These are phyloP conservation scores for Penicillium sp. DNA, from an alignment of 2,329 filamentous ascomycete genomes.

Conservation along the genomic window DNA sequence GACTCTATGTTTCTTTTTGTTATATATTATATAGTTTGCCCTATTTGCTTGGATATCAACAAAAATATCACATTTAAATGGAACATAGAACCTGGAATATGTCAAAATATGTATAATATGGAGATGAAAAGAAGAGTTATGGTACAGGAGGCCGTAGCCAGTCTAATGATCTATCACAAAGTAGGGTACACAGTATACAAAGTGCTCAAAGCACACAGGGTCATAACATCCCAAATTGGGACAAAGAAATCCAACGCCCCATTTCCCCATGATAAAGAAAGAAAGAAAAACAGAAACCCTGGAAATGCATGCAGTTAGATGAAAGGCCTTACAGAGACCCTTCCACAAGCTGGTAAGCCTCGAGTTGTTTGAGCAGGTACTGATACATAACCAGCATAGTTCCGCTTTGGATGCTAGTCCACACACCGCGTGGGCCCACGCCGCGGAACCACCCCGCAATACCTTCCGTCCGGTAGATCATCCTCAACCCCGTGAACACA, in stretches of 20 bases:
- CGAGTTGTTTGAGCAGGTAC: slow-evolving; percentile 74
- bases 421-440: slow-evolving; percentile 86
- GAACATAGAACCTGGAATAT: not conserved
- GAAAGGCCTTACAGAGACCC: slow-evolving; percentile 21
- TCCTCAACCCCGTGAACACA: slow-evolving; percentile 73
- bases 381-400: slow-evolving; percentile 98
- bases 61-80: not conserved
- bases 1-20: not conserved
- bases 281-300: slow-evolving; percentile 10
- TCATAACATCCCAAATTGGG: slow-evolving; percentile 10
- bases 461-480: slow-evolving; percentile 90
- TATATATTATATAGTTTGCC: not conserved
- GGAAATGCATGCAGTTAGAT: slow-evolving; percentile 12
- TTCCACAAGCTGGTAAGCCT: slow-evolving; percentile 46
- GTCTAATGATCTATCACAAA: slow-evolving; percentile 24
- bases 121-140: slow-evolving; percentile 11
- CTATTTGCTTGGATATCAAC: too few species aligned
- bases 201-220: slow-evolving; percentile 6
- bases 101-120: not conserved
- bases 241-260: slow-evolving; percentile 17
- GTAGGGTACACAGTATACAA: slow-evolving; percentile 15
- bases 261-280: slow-evolving; percentile 4
- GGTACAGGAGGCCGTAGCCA: slow-evolving; percentile 17
- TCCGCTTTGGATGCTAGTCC: slow-evolving; percentile 95
- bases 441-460: slow-evolving; percentile 89